Base-by-base conservation (phyloP, 169 alveolate species). In the Cryptosporidium parvum region DNA sequence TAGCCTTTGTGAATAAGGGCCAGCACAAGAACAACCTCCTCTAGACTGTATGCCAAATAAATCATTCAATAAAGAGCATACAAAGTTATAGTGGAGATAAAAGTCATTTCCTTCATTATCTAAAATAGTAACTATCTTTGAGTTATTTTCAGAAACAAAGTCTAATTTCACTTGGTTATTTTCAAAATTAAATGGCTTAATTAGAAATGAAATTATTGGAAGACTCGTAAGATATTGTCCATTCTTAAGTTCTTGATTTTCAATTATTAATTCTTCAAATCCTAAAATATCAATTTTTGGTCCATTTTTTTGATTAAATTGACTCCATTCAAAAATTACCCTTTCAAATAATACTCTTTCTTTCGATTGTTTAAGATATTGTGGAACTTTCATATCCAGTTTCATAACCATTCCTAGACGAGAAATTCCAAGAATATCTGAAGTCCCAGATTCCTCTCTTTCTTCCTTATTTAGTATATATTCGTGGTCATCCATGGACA, bases 11-110 rank as follows among this genome's bases (percentile, higher is more conserved):
- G 97, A 97, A 92, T 95, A 96, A 7, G 97, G 96, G 0, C 97
- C 97, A n/a, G 99, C 98, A 91, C 99, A 97, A 9, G 96, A 93
- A 85, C 99, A 97, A 1, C 99, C 99, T 26, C 97, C 96, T 85
- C 99, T 91, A 10, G 95, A 91, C 85, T 97, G 97, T 31, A 97
- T 93, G 0, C 99, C 99, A 70, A 97, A 97, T 31, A 97, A 73
- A 86, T 97, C 99, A 86, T 96, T 97, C 84, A 97, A 75, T 56
- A 97, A 91, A 18, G 97, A 96, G 48, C 95, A 95, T 48, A 97
- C 97, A 85, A 94, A 97, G 92, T 95, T 92, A 73, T 96, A 96
- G 86, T 97, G 98, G 59, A 96, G 93, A 70, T 94, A 93, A 75
- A 92, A 72, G 59, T 65, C 16, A 1, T 12, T 39, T 70, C 58